A percentile compares a stretch with the other conserved stretches of the same genome.
Evolutionary conservation across 2,329 filamentous ascomycete species (phyloP).

Genomic region (Curvularia eragrostidis): DNA sequence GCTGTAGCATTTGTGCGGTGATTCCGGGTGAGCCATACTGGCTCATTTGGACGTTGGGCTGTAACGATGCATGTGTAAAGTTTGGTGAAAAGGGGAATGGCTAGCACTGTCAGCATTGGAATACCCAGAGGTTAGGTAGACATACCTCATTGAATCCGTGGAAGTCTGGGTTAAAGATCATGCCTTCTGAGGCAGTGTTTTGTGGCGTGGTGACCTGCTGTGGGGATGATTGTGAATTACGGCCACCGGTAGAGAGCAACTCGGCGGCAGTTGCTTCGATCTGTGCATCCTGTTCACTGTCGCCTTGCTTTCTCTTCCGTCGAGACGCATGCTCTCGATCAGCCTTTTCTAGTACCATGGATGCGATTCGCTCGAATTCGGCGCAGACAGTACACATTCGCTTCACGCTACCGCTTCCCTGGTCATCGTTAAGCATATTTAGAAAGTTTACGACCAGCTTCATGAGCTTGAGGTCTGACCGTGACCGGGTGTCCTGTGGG

Average conservation of each 20-base stretch:
- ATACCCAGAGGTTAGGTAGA: neutral
- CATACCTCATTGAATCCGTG: slow-evolving; percentile 49
- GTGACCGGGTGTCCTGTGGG: slow-evolving; percentile 84
- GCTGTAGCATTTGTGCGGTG: slow-evolving; percentile 41
- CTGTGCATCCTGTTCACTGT: slow-evolving; percentile 57
- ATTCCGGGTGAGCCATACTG: slow-evolving; percentile 44
- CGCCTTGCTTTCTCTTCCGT: slow-evolving; percentile 79
- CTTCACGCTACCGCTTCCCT: slow-evolving; percentile 87
- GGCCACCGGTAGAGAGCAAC: slow-evolving; percentile 39
- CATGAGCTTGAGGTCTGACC: slow-evolving; percentile 90
- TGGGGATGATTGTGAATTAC: slow-evolving; percentile 39
- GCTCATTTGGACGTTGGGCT: slow-evolving; percentile 34
- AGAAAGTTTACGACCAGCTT: slow-evolving; percentile 91
- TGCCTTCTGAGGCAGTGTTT: slow-evolving; percentile 24
- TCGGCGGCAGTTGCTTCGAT: slow-evolving; percentile 48
- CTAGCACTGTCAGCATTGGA: slow-evolving; percentile 32
- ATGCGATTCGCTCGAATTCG: slow-evolving; percentile 96
- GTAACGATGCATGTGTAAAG: slow-evolving; percentile 49
- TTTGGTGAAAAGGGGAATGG: slow-evolving; percentile 51
- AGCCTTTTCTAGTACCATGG: slow-evolving; percentile 86
- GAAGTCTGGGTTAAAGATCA: slow-evolving; percentile 48
- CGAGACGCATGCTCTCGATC: slow-evolving; percentile 82
- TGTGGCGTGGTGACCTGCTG: slow-evolving; percentile 32
- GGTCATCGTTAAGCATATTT: slow-evolving; percentile 85
- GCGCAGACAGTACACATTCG: slow-evolving; percentile 92